phyloP scores from a whole-genome alignment of 2,329 filamentous ascomycete genomes.

The Sclerotinia minor region DNA sequence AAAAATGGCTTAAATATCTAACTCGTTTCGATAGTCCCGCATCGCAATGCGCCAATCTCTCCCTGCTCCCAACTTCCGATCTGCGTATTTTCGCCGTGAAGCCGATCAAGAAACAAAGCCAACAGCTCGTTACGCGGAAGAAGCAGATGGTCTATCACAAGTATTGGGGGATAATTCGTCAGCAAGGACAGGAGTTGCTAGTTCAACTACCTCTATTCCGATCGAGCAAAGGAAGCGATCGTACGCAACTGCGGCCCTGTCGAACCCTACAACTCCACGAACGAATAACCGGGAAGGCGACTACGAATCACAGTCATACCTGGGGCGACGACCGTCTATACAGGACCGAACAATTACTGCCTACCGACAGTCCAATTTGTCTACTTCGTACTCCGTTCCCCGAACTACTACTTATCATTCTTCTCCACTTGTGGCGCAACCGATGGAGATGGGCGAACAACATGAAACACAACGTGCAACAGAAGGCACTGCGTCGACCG shows the following conservation, averaged over 20 bases:
- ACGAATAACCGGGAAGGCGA: conserved; percentile 34
- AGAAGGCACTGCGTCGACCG: conserved; percentile 80
- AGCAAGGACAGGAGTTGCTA: conserved; percentile 32
- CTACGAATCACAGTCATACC: conserved; percentile 36
- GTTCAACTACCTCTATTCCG: conserved; percentile 22
- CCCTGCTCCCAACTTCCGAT: conserved; percentile 29
- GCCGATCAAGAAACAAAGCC: conserved; percentile 36
- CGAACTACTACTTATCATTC: conserved; percentile 48
- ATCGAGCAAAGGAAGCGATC: conserved; percentile 36
- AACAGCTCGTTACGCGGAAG: conserved; percentile 32
- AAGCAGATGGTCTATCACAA: conserved; percentile 34
- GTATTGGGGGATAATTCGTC: conserved; percentile 36
- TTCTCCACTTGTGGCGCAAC: conserved; percentile 57
- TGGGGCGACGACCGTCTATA: conserved; percentile 34
- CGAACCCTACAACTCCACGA: conserved; percentile 39
- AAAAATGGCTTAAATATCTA: conserved; percentile 19
- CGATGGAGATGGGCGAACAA: conserved; percentile 46
- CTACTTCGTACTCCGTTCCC: conserved; percentile 37
- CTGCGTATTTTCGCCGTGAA: conserved; percentile 36
- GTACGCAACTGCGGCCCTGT: conserved; percentile 31
- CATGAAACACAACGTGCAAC: conserved; percentile 48
- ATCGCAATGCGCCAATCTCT: conserved; percentile 37
- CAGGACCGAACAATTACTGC: conserved; percentile 33
- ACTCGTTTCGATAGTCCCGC: conserved; percentile 35
- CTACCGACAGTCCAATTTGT: conserved; percentile 41